Conservation (phyloP, 352 stramenopile species). For the Phytophthora cryptogea region DNA sequence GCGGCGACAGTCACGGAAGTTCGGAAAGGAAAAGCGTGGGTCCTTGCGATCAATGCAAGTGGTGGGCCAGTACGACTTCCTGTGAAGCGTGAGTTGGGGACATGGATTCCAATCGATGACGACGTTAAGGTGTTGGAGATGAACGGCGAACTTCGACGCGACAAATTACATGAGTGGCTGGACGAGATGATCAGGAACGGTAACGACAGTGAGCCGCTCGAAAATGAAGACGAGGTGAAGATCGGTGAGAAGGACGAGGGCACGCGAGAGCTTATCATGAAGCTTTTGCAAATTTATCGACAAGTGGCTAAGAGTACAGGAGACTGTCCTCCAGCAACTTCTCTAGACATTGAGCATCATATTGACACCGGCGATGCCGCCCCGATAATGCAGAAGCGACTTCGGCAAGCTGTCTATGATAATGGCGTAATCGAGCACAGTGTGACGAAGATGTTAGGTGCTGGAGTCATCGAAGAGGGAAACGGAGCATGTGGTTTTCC, state of each 20-base stretch:
- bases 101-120: conserved; percentile 2
- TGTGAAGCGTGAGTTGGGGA: conserved; percentile 3
- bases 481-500: conserved; percentile 4
- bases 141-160: background rate
- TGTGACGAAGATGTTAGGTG: background rate
- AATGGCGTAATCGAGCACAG: background rate
- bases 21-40: background rate
- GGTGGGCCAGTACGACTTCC: background rate
- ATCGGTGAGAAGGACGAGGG: background rate
- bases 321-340: conserved; percentile 2
- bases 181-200: background rate
- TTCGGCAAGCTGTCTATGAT: background rate
- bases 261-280: background rate
- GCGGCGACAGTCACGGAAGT: background rate
- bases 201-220: background rate
- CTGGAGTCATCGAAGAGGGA: background rate
- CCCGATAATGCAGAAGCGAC: conserved; percentile 1
- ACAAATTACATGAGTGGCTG: background rate
- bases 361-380: conserved; percentile 6
- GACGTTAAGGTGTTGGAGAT: background rate
- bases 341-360: conserved; percentile 1
- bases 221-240: background rate
- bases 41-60: background rate
- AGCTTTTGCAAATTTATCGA: background rate
- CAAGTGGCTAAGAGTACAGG: background rate